Evolutionary conservation across 495 filamentous ascomycete genomes (phyloP), one percentile per base, ranked within the genome.

Genomic region (Penicillium egyptiacum): DNA sequence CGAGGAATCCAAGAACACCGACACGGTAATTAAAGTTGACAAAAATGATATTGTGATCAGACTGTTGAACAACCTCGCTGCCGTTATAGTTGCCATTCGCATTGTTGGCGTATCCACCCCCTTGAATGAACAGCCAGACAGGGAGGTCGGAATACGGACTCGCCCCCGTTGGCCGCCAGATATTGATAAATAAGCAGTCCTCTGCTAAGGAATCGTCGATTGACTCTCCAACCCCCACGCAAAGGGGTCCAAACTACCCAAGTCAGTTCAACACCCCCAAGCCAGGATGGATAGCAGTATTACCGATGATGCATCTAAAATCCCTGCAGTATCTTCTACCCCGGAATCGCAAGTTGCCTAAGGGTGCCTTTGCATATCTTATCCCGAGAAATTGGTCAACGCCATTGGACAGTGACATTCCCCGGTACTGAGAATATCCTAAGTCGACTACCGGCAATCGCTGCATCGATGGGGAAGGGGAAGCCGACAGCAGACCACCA

Each of bases 21-120:
- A 90, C 85, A 1, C 89, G 83, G 60, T 90, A 90, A 61, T 90
- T 91, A 71, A 91, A 84, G 57, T 82, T 86, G 7, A 92, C 83
- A 35, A 89, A 74, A 7, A 92, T 73, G 44, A 90, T 79, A 9
- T 62, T 59, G 25, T 68, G 58, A 1, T 73, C 78, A 0, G 82
- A 83, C 30, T 78, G 76, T 42, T 75, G 44, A 4, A 91, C 77
- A 0, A 90, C 78, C 7, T 74, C 68, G 6, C 74, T 81, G 2
- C 83, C 86, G 59, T 90, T 83, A 68, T 78, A 83, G 69, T 90
- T 88, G 1, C 79, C 74, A 65, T 88, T 88, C 47, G 79, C 69
- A 62, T 85, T 78, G 2, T 62, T 47, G 4, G 79, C 82, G 61
- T 88, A 90, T 25, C 86, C 88, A 17, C 88, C 88, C 11, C 88